Conservation (phyloP, 768 basidiomycete species). For the Lentinus brumalis region DNA sequence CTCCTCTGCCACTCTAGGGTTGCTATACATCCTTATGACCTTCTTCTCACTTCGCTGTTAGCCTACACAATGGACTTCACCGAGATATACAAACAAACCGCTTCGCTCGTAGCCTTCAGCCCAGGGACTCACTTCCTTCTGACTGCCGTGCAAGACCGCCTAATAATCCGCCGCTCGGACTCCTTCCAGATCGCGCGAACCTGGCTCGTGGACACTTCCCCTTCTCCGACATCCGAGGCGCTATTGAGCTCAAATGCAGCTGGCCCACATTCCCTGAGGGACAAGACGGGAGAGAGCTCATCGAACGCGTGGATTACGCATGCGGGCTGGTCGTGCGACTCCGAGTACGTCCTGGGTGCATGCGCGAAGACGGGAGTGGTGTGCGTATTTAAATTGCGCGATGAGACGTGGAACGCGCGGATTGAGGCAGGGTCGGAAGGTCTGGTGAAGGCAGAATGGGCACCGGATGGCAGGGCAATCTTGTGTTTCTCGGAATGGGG, state of each 20-base stretch:
- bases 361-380: slow-evolving; percentile 72
- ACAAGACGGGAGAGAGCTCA: slow-evolving; percentile 6
- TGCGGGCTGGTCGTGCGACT: slow-evolving; percentile 85
- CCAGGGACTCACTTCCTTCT: slow-evolving; percentile 87
- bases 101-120: slow-evolving; percentile 74
- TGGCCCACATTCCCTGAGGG: not conserved
- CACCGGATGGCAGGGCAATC: slow-evolving; percentile 78
- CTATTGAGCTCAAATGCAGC: slow-evolving; percentile 24
- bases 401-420: slow-evolving; percentile 76
- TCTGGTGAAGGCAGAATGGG: slow-evolving; percentile 88
- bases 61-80: slow-evolving; percentile 75
- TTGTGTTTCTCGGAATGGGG: slow-evolving; percentile 94
- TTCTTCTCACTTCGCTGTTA: not conserved
- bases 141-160: slow-evolving; percentile 73
- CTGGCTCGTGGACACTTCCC: slow-evolving; percentile 65
- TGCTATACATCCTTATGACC: too few species aligned
- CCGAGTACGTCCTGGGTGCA: slow-evolving; percentile 82
- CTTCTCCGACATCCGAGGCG: slow-evolving; percentile 51
- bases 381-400: slow-evolving; percentile 76
- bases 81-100: slow-evolving; percentile 77
- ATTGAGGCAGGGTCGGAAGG: slow-evolving; percentile 86
- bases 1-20: too few species aligned
- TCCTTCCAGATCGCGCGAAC: slow-evolving; percentile 82
- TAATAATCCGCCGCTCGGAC: slow-evolving; percentile 83
- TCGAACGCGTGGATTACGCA: slow-evolving; percentile 62